A percentile compares a stretch with the other conserved stretches of the same genome.
phyloP scores from a whole-genome alignment of 257 asterid genomes.

The Ajuga chamaepitys region DNA sequence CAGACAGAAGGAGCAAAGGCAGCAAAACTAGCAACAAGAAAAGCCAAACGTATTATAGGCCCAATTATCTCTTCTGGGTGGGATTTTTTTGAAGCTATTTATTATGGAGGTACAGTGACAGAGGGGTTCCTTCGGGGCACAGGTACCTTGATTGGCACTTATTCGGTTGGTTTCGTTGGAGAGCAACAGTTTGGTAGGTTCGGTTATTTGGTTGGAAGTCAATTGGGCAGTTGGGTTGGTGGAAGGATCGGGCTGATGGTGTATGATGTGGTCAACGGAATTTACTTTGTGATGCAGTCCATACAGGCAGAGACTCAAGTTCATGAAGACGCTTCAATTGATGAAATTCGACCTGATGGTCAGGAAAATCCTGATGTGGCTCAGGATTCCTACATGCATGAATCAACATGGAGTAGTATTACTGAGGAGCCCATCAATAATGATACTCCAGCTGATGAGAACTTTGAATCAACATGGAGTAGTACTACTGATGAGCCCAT shows the following conservation, averaged over 20 bases:
- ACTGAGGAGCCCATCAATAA: conserved; percentile 30
- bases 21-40: conserved; percentile 70
- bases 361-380: conserved; percentile 27
- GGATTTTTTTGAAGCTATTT: conserved; percentile 90
- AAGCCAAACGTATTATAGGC: conserved; percentile 81
- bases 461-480: conserved; percentile 15
- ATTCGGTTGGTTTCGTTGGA: conserved; percentile 59
- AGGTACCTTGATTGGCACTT: conserved; percentile 82
- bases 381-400: conserved; percentile 21
- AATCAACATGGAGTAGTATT: conserved; percentile 15
- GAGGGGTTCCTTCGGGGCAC: conserved; percentile 89
- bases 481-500: conserved; percentile 28
- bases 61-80: conserved; percentile 93
- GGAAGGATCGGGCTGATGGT: conserved; percentile 87
- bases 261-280: conserved; percentile 77
- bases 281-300: conserved; percentile 43
- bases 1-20: conserved; percentile 90
- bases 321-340: conserved; percentile 17
- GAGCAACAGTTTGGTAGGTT: conserved; percentile 76
- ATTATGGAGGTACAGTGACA: conserved; percentile 77
- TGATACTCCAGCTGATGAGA: conserved; percentile 37
- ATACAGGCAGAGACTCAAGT: conserved; percentile 28
- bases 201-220: conserved; percentile 89
- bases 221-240: conserved; percentile 92
- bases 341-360: conserved; percentile 16